Percentiles rank a stretch among this genome's conserved stretches.
Conservation (phyloP, 2,329 filamentous ascomycete genomes). For the Hypoxylon sp. region DNA sequence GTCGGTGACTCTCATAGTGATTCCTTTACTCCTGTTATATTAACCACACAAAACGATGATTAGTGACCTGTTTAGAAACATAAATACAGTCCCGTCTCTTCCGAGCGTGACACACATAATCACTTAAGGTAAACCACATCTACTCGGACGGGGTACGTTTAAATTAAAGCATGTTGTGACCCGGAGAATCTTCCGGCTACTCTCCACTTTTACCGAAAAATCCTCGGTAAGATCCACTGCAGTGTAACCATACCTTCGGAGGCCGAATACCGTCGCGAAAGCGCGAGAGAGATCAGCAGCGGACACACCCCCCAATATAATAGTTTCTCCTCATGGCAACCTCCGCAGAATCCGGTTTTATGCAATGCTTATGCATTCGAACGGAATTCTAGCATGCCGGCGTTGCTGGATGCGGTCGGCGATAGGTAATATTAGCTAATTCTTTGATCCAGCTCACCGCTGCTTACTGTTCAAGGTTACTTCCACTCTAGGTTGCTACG, state of each 20-base stretch:
- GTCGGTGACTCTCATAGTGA: too few species aligned
- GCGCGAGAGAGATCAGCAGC: constrained; percentile 14
- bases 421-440: not conserved
- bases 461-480: not conserved
- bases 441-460: constrained; percentile 1
- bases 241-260: constrained; percentile 7
- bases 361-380: constrained; percentile 3
- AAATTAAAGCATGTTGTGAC: not conserved
- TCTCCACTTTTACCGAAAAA: constrained; percentile 23
- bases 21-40: too few species aligned
- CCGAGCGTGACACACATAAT: not conserved
- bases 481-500: not conserved
- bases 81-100: not conserved
- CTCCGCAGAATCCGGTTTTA: not conserved
- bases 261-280: constrained; percentile 26
- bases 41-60: too few species aligned
- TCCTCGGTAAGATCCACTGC: constrained; percentile 6
- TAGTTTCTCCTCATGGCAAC: not conserved
- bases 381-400: constrained; percentile 6
- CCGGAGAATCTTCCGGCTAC: constrained; percentile 6
- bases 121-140: not conserved
- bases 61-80: not conserved
- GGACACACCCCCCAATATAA: not conserved
- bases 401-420: not conserved
- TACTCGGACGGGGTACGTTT: not conserved